phyloP scores from a whole-genome alignment of 163 green algal species.

The Trebouxia gelatinosa region DNA sequence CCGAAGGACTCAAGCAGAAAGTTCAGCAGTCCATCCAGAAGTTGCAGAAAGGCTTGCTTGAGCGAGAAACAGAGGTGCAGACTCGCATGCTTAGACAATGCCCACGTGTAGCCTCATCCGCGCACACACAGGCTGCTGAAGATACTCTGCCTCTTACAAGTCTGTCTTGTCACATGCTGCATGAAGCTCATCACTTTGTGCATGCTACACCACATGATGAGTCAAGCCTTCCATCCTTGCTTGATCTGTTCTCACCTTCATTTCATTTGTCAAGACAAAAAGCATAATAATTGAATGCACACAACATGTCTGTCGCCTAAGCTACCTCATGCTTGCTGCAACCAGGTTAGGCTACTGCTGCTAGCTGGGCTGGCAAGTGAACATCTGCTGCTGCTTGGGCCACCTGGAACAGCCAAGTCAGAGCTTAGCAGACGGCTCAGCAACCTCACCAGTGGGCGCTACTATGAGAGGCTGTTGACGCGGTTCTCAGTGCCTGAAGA shows the following conservation, averaged over 20 bases:
- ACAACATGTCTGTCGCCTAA: background rate
- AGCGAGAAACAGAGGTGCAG: conserved; percentile 86
- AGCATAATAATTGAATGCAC: background rate
- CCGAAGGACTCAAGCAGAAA: conserved; percentile 41
- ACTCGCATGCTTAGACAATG: too few relatives aligned
- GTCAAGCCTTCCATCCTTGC: background rate
- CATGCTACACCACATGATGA: too few relatives aligned
- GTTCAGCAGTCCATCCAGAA: conserved; percentile 56
- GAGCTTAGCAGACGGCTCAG: conserved; percentile 64
- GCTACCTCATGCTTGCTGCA: background rate
- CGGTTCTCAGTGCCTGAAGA: conserved; percentile 76
- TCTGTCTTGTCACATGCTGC: too few relatives aligned
- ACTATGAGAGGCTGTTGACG: conserved; percentile 79
- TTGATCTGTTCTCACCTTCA: background rate
- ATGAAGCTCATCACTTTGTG: too few relatives aligned
- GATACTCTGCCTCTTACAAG: too few relatives aligned
- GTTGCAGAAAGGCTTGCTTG: conserved; percentile 81
- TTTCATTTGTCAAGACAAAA: conserved; percentile 1
- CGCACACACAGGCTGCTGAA: too few relatives aligned
- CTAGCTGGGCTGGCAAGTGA: conserved; percentile 88
- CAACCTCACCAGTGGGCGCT: conserved; percentile 47
- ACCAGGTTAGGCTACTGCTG: conserved; percentile 91
- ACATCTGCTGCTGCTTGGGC: conserved; percentile 92
- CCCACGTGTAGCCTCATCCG: too few relatives aligned
- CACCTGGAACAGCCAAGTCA: conserved; percentile 82